Base-by-base conservation (phyloP, 768 basidiomycete species). In the Melanogaster broomeanus region DNA sequence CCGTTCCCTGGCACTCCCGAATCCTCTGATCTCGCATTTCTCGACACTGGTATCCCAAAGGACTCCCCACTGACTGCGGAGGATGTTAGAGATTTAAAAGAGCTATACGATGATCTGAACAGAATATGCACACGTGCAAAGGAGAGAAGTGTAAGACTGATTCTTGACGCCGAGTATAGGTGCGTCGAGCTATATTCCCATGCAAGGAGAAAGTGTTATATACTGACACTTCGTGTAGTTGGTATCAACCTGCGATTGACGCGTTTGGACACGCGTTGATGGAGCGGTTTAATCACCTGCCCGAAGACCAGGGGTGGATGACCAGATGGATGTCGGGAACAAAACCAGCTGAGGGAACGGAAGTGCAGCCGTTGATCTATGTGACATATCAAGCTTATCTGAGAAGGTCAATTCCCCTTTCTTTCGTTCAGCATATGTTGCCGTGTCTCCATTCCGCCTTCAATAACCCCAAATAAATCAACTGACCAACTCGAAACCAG, bases 341-440 rank as follows among this genome's bases (percentile, higher is more conserved):
- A 12, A 51, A 12, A 10, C 30, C 41, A 16, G 10, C 45, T 6
- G 31, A 10, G n/a, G 33, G n/a, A 2, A 22, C 22, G n/a, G 56
- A 56, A n/a, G 69, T 82, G 5, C 83, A 84, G 48, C 90, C 92
- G 0, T 72, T 93, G 4, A 70, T 93, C 2, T 94, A 94, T 66
- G 85, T 81, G 2, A 97, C 94, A 0, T 93, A 85, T 70, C 94
- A 98, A 64, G 88, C 92, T 0, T 97, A 96, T 69, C 80, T 97
- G 21, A 81, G 81, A 38, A 77, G 92, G 84, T 87, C 49, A 27
- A 71, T 56, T n/a, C n/a, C 33, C n/a, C 11, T 21, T 43, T 11
- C 35, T 37, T 46, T 40, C 12, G 39, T 4, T 30, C 28, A 30
- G 7, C 28, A 30, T 11, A 10, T 12, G 28, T 30, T 28, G 28